Conservation (phyloP, 1,284 basidiomycete genomes). For the Malassezia sp. region DNA sequence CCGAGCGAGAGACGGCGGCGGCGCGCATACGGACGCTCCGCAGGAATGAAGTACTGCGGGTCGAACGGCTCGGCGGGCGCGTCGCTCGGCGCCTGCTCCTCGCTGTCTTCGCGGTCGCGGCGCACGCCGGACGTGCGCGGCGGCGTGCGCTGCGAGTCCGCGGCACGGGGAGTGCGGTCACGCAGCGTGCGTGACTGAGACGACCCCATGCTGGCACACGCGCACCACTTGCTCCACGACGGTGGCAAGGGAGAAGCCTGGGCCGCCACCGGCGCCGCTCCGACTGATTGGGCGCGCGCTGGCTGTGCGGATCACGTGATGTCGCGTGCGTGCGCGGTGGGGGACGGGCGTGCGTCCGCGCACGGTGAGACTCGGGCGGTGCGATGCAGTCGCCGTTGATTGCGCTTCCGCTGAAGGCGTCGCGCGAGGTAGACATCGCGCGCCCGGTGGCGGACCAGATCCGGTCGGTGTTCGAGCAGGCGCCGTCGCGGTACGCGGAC, state of each 20-base stretch:
- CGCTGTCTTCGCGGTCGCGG: slow-evolving; percentile 7
- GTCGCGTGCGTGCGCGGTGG: not conserved
- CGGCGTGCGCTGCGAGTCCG: no score
- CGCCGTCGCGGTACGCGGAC: slow-evolving; percentile 69
- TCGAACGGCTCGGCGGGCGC: not conserved
- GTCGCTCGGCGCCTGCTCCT: not conserved
- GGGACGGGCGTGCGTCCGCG: not conserved
- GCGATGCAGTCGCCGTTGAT: slow-evolving; percentile 48
- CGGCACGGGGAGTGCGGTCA: not conserved
- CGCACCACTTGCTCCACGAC: no score
- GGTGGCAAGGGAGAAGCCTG: not conserved
- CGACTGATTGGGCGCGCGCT: not conserved
- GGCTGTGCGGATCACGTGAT: not conserved
- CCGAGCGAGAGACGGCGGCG: not conserved
- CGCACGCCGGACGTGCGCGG: not conserved
- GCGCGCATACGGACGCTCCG: not conserved
- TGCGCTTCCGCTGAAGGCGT: slow-evolving; percentile 52
- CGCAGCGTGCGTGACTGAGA: slow-evolving; percentile 11
- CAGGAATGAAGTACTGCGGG: not conserved
- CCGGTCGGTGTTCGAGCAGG: slow-evolving; percentile 83
- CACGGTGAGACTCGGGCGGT: no score
- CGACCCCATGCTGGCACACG: slow-evolving; percentile 15
- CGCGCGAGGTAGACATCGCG: slow-evolving; percentile 70
- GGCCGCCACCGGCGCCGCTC: no score
- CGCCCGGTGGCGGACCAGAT: slow-evolving; percentile 74